Conservation (phyloP, 1,284 basidiomycete species). For the Cutaneotrichosporon cyanovorans region DNA sequence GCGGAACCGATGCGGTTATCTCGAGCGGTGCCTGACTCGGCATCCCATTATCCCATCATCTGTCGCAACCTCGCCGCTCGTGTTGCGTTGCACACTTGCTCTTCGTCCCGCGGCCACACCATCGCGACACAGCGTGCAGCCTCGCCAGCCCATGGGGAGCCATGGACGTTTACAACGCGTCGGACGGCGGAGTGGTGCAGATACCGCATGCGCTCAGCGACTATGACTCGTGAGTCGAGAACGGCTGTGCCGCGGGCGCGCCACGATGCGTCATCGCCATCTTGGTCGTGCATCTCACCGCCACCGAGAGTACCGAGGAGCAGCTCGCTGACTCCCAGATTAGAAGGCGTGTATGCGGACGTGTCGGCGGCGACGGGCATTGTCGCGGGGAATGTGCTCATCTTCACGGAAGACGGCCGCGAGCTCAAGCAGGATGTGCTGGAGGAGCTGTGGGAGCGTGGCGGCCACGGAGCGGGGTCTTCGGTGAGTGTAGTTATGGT, state of each 20-base stretch:
- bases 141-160: background rate
- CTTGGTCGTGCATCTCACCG: too few species aligned
- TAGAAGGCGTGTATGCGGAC: slow-evolving; percentile 31
- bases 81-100: too few species aligned
- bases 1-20: too few species aligned
- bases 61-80: too few species aligned
- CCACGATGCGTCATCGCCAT: too few species aligned
- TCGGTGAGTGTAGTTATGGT: slow-evolving; percentile 12
- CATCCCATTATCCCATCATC: too few species aligned
- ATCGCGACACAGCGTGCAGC: too few species aligned
- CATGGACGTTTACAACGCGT: slow-evolving; percentile 39
- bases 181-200: slow-evolving; percentile 32
- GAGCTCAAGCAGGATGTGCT: slow-evolving; percentile 34
- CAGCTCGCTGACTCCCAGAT: slow-evolving; percentile 14
- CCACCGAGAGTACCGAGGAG: too few species aligned
- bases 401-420: slow-evolving; percentile 41
- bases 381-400: slow-evolving; percentile 27
- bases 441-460: slow-evolving; percentile 33
- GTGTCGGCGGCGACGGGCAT: slow-evolving; percentile 22
- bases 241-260: too few species aligned
- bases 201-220: slow-evolving; percentile 25
- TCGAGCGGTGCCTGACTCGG: too few species aligned
- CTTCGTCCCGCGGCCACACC: too few species aligned
- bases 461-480: slow-evolving; percentile 27
- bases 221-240: slow-evolving; percentile 30